A percentile compares a stretch with the other conserved stretches of the same genome.
Evolutionary conservation across 2,329 filamentous ascomycete genomes (phyloP).

Genomic region (Cercospora sesami): DNA sequence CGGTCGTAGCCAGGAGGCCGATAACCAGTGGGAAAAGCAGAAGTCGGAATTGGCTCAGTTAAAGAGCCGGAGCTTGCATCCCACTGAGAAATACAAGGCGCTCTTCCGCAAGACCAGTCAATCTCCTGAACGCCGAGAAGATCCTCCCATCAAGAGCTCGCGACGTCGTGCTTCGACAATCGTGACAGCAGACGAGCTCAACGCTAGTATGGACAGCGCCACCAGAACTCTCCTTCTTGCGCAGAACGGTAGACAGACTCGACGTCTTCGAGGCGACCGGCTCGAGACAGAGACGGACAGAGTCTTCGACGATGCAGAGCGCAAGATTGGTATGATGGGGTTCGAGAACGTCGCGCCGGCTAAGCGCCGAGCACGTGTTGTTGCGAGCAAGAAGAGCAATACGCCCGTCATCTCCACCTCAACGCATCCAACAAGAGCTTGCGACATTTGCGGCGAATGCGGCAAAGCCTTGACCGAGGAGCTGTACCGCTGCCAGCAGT

Average conservation of each 20-base stretch:
- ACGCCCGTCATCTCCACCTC: neutral
- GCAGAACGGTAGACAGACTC: slow-evolving; percentile 6
- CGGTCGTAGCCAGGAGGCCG: slow-evolving; percentile 7
- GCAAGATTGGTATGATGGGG: neutral
- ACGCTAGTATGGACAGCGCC: neutral
- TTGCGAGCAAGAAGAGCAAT: neutral
- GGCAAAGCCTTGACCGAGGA: neutral
- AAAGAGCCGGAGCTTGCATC: neutral
- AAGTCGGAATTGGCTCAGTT: neutral
- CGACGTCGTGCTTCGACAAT: neutral
- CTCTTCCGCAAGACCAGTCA: slow-evolving; percentile 11
- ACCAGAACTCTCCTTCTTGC: slow-evolving; percentile 9
- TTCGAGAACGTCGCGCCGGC: neutral
- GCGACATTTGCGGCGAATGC: neutral
- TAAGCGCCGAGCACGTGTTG: neutral
- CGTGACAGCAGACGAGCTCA: neutral
- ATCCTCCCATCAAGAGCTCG: neutral
- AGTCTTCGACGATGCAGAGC: neutral
- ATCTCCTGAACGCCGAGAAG: neutral
- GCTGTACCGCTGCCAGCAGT: neutral
- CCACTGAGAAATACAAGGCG: neutral
- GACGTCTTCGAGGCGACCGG: slow-evolving; percentile 1
- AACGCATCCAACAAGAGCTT: neutral
- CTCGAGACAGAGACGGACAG: slow-evolving; percentile 9
- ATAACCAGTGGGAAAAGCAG: slow-evolving; percentile 5